Conservation (phyloP, 768 basidiomycete species). For the Amanita polypyramis region DNA sequence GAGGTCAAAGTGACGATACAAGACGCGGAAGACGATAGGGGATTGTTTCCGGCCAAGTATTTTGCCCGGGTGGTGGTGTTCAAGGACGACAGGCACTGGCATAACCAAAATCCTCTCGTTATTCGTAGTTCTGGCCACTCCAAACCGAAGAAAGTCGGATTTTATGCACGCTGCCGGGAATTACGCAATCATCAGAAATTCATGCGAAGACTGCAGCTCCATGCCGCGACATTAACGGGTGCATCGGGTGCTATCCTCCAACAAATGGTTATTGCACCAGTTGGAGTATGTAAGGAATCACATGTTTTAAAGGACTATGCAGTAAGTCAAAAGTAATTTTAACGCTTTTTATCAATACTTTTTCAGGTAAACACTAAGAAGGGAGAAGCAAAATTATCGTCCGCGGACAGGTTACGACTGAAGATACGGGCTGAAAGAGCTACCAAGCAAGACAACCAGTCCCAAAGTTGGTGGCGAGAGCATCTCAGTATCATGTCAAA, state of each 20-base stretch:
- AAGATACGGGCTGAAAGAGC: constrained; percentile 36
- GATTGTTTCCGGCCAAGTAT: constrained; percentile 8
- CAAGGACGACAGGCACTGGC: constrained; percentile 51
- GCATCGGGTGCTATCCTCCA: constrained; percentile 44
- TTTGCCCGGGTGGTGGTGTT: constrained; percentile 29
- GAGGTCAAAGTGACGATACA: constrained; percentile 13
- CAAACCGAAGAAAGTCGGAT: constrained; percentile 3
- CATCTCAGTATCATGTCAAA: constrained; percentile 30
- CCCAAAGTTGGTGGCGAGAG: constrained; percentile 41
- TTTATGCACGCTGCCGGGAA: neutral
- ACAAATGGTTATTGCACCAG: constrained; percentile 41
- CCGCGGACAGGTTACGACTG: constrained; percentile 22
- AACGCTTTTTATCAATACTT: neutral
- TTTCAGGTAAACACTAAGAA: constrained; percentile 9
- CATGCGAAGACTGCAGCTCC: constrained; percentile 44
- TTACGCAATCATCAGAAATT: constrained; percentile 35
- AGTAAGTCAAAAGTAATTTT: neutral
- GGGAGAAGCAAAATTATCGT: constrained; percentile 14
- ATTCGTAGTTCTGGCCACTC: constrained; percentile 46
- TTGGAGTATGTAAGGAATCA: constrained; percentile 13
- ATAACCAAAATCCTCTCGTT: constrained; percentile 37
- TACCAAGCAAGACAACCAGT: constrained; percentile 26
- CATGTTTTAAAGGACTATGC: neutral
- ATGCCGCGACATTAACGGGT: constrained; percentile 55
- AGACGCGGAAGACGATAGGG: constrained; percentile 9